These are phyloP conservation scores for Solioccasus polychromus DNA, from an alignment of 768 basidiomycete species.

Conservation along the genomic window DNA sequence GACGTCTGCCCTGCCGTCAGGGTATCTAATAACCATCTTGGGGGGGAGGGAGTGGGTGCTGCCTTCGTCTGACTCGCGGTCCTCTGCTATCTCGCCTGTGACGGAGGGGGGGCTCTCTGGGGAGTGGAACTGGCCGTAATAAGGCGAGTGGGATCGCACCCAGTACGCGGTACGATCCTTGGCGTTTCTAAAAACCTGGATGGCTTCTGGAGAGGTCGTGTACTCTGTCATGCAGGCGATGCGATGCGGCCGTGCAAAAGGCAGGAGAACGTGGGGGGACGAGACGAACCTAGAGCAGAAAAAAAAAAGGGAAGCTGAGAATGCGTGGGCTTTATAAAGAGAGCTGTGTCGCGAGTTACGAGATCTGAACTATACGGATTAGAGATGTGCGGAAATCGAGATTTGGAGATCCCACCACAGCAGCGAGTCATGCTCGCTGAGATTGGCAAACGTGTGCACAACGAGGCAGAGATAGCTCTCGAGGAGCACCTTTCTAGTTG, in stretches of 20 bases:
- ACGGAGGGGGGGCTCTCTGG: constrained; percentile 56
- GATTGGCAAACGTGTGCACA: no score
- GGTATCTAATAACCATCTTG: constrained; percentile 68
- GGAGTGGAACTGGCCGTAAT: constrained; percentile 43
- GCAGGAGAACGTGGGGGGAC: not conserved
- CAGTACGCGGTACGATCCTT: constrained; percentile 64
- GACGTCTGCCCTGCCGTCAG: constrained; percentile 60
- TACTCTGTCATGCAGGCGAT: constrained; percentile 77
- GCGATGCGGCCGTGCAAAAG: no score
- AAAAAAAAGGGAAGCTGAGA: constrained; percentile 9
- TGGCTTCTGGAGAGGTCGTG: constrained; percentile 54
- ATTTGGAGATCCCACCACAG: no score
- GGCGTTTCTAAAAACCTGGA: constrained; percentile 55
- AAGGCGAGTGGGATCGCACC: constrained; percentile 48
- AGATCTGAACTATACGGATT: no score
- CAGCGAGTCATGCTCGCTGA: no score
- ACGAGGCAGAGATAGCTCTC: no score
- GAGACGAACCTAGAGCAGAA: constrained; percentile 2
- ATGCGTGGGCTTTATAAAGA: constrained; percentile 23
- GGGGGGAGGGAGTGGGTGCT: constrained; percentile 55
- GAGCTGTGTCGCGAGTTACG: constrained; percentile 26
- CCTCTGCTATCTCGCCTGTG: constrained; percentile 40
- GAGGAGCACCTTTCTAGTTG: no score
- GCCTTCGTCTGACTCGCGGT: constrained; percentile 38
- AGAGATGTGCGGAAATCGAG: no score